Percentiles rank a stretch among this genome's conserved stretches.
Evolutionary conservation across 768 basidiomycete genomes (phyloP).

Genomic region (Boletellus ananiceps): DNA sequence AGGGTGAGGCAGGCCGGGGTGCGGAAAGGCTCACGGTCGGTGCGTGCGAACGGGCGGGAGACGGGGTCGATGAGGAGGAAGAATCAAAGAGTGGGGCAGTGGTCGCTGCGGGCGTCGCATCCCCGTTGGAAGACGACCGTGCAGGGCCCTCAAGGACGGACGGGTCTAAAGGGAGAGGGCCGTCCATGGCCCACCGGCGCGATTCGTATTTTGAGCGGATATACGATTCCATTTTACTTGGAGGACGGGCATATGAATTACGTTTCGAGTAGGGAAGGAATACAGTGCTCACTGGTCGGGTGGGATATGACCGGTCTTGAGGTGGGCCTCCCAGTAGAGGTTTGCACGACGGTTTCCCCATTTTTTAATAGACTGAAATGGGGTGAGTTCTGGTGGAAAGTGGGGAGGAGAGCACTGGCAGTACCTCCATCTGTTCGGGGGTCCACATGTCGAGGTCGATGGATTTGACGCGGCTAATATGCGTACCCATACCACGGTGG

Average conservation of each 20-base stretch:
- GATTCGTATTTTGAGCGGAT: constrained; percentile 97
- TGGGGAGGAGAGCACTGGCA: constrained; percentile 12
- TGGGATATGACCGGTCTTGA: constrained; percentile 86
- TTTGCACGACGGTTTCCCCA: constrained; percentile 96
- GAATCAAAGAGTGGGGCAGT: constrained; percentile 7
- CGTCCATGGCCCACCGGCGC: constrained; percentile 89
- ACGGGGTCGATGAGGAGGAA: not conserved
- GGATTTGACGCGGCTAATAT: constrained; percentile 95
- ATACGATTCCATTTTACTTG: constrained; percentile 96
- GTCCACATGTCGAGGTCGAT: constrained; percentile 98
- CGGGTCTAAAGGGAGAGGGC: constrained; percentile 78
- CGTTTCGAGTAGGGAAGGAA: not conserved
- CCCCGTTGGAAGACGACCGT: constrained; percentile 11
- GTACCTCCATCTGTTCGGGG: constrained; percentile 92
- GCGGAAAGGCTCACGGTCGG: constrained; percentile 19
- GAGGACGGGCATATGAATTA: not conserved
- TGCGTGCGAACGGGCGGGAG: constrained; percentile 5
- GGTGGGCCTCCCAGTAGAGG: constrained; percentile 94
- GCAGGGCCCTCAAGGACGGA: constrained; percentile 56
- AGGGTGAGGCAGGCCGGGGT: constrained; percentile 28
- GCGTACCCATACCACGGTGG: constrained; percentile 96
- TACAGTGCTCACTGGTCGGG: constrained; percentile 79
- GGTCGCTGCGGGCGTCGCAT: not conserved
- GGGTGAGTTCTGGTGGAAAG: not conserved
- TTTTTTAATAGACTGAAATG: constrained; percentile 67